These are phyloP conservation scores for Morella rubra DNA, from an alignment of 306 rosid species.

Conservation along the genomic window DNA sequence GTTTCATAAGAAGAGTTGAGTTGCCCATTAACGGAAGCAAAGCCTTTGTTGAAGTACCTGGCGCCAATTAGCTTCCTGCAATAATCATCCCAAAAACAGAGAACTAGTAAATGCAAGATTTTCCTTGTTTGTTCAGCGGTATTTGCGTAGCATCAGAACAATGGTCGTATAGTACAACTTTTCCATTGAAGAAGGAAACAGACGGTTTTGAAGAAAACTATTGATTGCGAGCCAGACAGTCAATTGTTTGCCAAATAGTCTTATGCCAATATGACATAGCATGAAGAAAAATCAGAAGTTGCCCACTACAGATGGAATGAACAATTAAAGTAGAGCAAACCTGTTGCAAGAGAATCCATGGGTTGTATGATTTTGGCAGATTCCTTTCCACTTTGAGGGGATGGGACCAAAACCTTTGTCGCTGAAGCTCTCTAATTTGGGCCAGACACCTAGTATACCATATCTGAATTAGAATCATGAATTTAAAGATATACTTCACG, in stretches of 20 bases:
- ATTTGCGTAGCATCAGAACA: too few relatives aligned
- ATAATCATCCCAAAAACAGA: not conserved
- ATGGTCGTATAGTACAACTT: too few relatives aligned
- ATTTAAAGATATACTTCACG: not conserved
- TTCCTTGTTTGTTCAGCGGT: too few relatives aligned
- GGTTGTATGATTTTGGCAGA: conserved; percentile 31
- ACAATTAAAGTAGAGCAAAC: conserved; percentile 22
- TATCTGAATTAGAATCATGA: not conserved
- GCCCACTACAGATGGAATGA: not conserved
- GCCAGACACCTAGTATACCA: conserved; percentile 60
- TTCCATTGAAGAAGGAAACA: too few relatives aligned
- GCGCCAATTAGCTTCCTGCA: conserved; percentile 78
- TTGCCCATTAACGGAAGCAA: conserved; percentile 4
- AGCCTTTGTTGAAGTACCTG: conserved; percentile 72
- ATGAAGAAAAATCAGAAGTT: too few relatives aligned
- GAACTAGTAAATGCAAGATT: not conserved
- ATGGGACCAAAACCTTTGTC: conserved; percentile 61
- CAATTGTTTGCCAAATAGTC: too few relatives aligned
- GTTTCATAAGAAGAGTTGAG: conserved; percentile 10
- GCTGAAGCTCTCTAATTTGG: conserved; percentile 56
- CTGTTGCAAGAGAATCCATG: conserved; percentile 55
- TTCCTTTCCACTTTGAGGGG: conserved; percentile 76
- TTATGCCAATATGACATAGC: not conserved
- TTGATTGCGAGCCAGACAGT: too few relatives aligned
- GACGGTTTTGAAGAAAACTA: too few relatives aligned